A percentile compares a stretch with the other conserved stretches of the same genome.
Conservation (phyloP, 257 asterid genomes). For the Nicotiana sylvestris region DNA sequence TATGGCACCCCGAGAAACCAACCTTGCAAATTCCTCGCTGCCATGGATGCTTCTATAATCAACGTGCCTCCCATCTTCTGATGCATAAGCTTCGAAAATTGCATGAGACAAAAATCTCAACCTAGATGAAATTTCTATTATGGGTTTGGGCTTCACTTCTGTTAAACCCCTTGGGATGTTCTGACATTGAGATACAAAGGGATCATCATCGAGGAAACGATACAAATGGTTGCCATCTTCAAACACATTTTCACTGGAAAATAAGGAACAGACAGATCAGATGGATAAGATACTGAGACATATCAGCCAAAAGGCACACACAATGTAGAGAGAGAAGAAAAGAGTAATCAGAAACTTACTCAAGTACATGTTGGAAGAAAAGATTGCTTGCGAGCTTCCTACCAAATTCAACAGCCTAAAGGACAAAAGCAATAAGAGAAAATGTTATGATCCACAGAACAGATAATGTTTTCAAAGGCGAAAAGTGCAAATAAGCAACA, state of each 20-base stretch:
- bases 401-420: constrained; percentile 88
- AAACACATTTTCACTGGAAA: constrained; percentile 59
- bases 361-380: constrained; percentile 64
- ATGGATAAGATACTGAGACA: neutral
- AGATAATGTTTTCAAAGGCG: neutral
- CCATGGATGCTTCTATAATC: constrained; percentile 84
- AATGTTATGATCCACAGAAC: neutral
- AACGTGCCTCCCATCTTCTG: constrained; percentile 67
- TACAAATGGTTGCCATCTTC: constrained; percentile 78
- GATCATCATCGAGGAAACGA: constrained; percentile 83
- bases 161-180: constrained; percentile 83
- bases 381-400: constrained; percentile 67
- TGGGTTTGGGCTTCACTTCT: constrained; percentile 76
- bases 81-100: constrained; percentile 76
- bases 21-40: constrained; percentile 97
- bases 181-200: constrained; percentile 67
- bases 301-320: neutral
- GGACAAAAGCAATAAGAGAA: constrained; percentile 17
- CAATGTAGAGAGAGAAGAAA: neutral
- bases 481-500: neutral
- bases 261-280: neutral
- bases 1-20: constrained; percentile 9
- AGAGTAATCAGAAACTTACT: constrained; percentile 45
- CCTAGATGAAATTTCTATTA: constrained; percentile 69
- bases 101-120: constrained; percentile 58